A percentile compares a stretch with the other conserved stretches of the same genome.
phyloP scores from a whole-genome alignment of 768 basidiomycete species.

The Pleurotus sapidus region DNA sequence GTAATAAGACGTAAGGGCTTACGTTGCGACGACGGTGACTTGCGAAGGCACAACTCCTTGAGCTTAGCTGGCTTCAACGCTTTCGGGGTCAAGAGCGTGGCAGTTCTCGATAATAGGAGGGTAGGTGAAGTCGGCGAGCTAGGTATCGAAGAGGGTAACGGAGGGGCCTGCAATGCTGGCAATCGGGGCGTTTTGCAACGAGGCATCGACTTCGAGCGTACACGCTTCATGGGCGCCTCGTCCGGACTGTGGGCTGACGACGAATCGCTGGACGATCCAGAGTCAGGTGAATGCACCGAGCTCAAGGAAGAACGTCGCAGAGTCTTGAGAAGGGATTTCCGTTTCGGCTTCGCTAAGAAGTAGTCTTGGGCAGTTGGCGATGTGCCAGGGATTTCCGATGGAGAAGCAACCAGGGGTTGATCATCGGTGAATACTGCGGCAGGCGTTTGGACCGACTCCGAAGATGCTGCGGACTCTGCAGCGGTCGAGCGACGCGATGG shows the following conservation, averaged over 20 bases:
- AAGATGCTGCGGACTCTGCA: neutral
- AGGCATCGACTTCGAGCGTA: neutral
- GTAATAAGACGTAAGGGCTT: neutral
- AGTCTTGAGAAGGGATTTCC: neutral
- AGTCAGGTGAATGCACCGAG: neutral
- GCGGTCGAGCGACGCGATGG: neutral
- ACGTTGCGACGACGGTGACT: neutral
- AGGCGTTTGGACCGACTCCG: neutral
- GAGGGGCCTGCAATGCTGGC: no score
- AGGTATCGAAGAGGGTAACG: neutral
- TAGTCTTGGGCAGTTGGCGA: neutral
- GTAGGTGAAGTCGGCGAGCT: neutral
- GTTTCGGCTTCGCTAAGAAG: neutral
- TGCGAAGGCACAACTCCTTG: neutral
- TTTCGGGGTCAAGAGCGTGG: neutral
- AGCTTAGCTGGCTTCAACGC: neutral
- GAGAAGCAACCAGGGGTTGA: neutral
- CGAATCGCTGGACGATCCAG: neutral
- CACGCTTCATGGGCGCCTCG: neutral
- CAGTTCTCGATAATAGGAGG: neutral
- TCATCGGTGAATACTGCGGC: neutral
- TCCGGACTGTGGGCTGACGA: neutral
- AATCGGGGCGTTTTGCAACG: neutral
- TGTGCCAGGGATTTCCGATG: neutral
- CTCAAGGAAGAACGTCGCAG: neutral